Percentiles rank a stretch among this genome's conserved stretches.
Conservation (phyloP, 2,329 filamentous ascomycete species). For the Dactylellina drechsleri region DNA sequence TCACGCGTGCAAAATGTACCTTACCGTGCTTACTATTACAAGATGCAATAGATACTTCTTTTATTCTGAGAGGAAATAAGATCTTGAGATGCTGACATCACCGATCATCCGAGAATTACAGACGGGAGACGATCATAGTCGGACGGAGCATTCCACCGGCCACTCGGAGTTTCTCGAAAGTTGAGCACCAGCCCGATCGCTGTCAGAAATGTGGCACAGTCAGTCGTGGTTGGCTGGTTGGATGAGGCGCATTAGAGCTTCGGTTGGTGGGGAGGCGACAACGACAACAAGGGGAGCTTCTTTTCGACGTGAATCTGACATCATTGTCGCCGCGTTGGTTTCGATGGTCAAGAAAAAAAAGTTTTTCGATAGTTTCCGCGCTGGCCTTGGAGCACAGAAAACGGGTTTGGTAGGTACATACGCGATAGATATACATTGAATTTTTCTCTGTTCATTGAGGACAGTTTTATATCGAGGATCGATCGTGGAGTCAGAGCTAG, state of each 20-base stretch:
- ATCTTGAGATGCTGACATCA: slow-evolving; percentile 41
- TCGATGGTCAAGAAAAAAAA: slow-evolving; percentile 24
- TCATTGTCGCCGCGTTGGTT: slow-evolving; percentile 26
- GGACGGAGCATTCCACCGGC: slow-evolving; percentile 34
- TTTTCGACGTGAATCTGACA: slow-evolving; percentile 47
- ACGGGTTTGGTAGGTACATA: slow-evolving; percentile 3
- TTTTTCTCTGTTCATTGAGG: background rate
- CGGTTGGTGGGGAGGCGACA: slow-evolving; percentile 19
- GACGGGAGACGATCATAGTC: slow-evolving; percentile 10
- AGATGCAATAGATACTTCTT: slow-evolving; percentile 20
- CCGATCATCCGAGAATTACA: background rate
- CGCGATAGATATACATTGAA: background rate
- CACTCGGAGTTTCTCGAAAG: slow-evolving; percentile 17
- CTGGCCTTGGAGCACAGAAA: slow-evolving; percentile 13
- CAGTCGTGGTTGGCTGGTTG: background rate
- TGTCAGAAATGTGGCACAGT: slow-evolving; percentile 15
- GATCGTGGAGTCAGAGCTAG: background rate
- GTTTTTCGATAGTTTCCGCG: slow-evolving; percentile 9
- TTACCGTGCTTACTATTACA: slow-evolving; percentile 14
- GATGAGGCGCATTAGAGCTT: slow-evolving; percentile 15
- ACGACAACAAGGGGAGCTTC: slow-evolving; percentile 5
- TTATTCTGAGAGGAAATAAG: background rate
- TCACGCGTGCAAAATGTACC: background rate
- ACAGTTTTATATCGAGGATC: slow-evolving; percentile 5
- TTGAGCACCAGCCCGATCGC: slow-evolving; percentile 12